Conservation (phyloP, 257 asterid genomes). For the Parsonsia alboflavescens region DNA sequence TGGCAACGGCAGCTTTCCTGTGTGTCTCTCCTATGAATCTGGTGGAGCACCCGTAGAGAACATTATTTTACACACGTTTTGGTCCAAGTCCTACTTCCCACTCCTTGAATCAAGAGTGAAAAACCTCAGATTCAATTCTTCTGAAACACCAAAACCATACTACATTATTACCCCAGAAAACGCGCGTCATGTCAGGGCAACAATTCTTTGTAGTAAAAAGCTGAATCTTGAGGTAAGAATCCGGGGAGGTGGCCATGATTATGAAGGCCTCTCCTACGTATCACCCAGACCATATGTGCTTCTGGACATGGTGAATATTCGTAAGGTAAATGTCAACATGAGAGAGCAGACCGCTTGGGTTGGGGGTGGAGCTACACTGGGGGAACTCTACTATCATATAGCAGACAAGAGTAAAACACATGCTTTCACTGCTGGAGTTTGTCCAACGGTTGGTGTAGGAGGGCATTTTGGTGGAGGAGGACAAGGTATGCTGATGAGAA, state of each 20-base stretch:
- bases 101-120: constrained; percentile 40
- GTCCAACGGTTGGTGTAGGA: constrained; percentile 57
- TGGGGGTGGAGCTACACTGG: constrained; percentile 52
- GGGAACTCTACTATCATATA: constrained; percentile 47
- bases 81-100: constrained; percentile 20
- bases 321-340: constrained; percentile 28
- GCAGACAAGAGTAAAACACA: constrained; percentile 25
- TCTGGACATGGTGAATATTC: constrained; percentile 39
- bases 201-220: constrained; percentile 35
- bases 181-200: constrained; percentile 28
- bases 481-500: constrained; percentile 43
- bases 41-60: neutral
- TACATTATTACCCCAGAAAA: constrained; percentile 39
- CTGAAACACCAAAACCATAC: constrained; percentile 30
- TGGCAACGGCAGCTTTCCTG: neutral
- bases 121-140: constrained; percentile 48
- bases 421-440: constrained; percentile 53
- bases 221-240: constrained; percentile 30
- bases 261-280: constrained; percentile 50
- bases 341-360: constrained; percentile 45
- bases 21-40: constrained; percentile 17
- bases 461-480: constrained; percentile 72
- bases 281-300: constrained; percentile 31
- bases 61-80: constrained; percentile 23
- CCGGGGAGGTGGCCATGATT: constrained; percentile 62